phyloP scores from a whole-genome alignment of 2,329 filamentous ascomycete genomes.

The Fusarium musae region DNA sequence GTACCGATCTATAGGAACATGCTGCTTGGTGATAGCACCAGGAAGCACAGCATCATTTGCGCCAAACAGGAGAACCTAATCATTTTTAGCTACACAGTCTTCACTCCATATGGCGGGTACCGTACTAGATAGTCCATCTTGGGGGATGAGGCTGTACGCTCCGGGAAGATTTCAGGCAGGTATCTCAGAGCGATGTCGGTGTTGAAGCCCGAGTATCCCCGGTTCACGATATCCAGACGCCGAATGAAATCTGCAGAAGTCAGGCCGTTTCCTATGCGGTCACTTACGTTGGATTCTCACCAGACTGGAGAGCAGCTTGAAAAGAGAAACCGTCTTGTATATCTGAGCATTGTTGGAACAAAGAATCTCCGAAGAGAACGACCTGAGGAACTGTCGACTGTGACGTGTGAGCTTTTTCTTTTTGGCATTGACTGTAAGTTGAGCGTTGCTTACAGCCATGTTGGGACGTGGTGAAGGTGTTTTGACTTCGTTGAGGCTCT shows the following conservation, averaged over 20 bases:
- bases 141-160: slow-evolving; percentile 62
- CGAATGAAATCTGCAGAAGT: slow-evolving; percentile 73
- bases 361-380: slow-evolving; percentile 89
- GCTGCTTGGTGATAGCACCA: slow-evolving; percentile 71
- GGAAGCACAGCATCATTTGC: slow-evolving; percentile 88
- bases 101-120: slow-evolving; percentile 24
- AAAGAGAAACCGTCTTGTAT: slow-evolving; percentile 78
- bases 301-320: slow-evolving; percentile 74
- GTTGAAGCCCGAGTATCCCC: slow-evolving; percentile 88
- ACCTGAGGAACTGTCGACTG: slow-evolving; percentile 74
- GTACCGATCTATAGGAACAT: slow-evolving; percentile 82
- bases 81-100: slow-evolving; percentile 32
- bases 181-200: slow-evolving; percentile 77
- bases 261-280: background rate
- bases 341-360: slow-evolving; percentile 76
- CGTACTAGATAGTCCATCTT: slow-evolving; percentile 74
- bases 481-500: background rate
- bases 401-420: background rate
- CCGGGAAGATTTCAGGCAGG: slow-evolving; percentile 76
- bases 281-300: slow-evolving; percentile 57
- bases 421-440: background rate
- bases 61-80: slow-evolving; percentile 81
- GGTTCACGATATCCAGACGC: slow-evolving; percentile 86
- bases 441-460: slow-evolving; percentile 38
- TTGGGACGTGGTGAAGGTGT: background rate